Evolutionary conservation across 2,329 filamentous ascomycete genomes (phyloP).

Genomic region (Colletotrichum endophyticum): DNA sequence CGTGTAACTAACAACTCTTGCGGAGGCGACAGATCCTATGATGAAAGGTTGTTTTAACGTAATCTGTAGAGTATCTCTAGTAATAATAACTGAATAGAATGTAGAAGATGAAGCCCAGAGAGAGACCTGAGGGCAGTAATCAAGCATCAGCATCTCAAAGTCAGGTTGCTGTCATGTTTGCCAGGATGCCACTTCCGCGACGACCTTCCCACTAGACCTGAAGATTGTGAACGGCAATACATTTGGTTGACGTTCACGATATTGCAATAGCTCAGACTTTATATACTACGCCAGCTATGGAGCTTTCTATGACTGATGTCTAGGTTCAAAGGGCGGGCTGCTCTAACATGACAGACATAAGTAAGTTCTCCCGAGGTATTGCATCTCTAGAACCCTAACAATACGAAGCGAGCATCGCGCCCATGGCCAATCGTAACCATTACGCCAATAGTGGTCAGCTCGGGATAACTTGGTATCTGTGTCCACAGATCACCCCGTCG

Average conservation of each 20-base stretch:
- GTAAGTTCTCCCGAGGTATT: rapidly evolving
- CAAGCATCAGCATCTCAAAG: not conserved
- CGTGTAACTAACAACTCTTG: not conserved
- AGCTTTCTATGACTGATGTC: not conserved
- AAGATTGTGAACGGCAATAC: not conserved
- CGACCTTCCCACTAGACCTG: rapidly evolving
- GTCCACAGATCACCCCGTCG: not conserved
- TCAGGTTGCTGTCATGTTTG: not conserved
- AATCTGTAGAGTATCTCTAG: not conserved
- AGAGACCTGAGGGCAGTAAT: not conserved
- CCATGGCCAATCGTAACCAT: too few relatives aligned
- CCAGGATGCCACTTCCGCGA: not conserved
- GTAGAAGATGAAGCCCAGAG: not conserved
- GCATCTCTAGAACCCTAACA: not conserved
- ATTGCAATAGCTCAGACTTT: not conserved
- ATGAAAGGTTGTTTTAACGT: not conserved
- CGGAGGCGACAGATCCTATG: rapidly evolving
- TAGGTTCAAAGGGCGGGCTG: rapidly evolving
- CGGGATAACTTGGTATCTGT: rapidly evolving
- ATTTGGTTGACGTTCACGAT: not conserved
- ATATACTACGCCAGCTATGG: not conserved
- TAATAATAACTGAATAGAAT: rapidly evolving
- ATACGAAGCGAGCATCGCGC: not conserved
- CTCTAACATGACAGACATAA: not conserved
- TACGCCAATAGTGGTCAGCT: rapidly evolving